These are phyloP conservation scores for Fistulinella prunicolor DNA, from an alignment of 768 basidiomycete species.

Conservation along the genomic window DNA sequence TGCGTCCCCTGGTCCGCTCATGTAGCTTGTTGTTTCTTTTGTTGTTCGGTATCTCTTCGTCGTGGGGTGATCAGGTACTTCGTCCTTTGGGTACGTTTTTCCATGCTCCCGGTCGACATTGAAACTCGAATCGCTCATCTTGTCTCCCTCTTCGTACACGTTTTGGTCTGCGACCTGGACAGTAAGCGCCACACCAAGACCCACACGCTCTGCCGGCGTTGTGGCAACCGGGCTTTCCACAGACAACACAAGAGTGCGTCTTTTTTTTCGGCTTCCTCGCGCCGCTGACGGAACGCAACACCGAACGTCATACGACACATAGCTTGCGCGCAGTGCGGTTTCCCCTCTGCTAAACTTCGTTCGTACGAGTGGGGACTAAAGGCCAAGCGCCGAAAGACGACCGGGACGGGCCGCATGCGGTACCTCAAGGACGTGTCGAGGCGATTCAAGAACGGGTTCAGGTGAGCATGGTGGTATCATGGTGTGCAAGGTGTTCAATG, in stretches of 20 bases:
- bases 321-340: constrained; percentile 97
- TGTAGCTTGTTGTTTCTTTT: too few species aligned
- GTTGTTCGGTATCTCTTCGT: too few species aligned
- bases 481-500: neutral
- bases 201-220: constrained; percentile 96
- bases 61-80: constrained; percentile 69
- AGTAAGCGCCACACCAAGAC: constrained; percentile 98
- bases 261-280: too few species aligned
- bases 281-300: too few species aligned
- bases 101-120: too few species aligned
- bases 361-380: constrained; percentile 98
- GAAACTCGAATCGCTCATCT: too few species aligned
- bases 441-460: constrained; percentile 99
- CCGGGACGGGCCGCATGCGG: constrained; percentile 94
- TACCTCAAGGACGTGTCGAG: constrained; percentile 91
- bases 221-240: constrained; percentile 95
- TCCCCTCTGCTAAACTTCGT: constrained; percentile 91
- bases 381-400: constrained; percentile 99
- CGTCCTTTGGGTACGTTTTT: constrained; percentile 83
- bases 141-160: neutral
- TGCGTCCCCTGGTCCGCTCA: too few species aligned
- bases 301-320: neutral
- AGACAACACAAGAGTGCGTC: constrained; percentile 94
- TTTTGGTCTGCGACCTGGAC: neutral
- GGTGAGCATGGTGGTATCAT: constrained; percentile 42